Percentiles rank a stretch among this genome's conserved stretches.
These are phyloP conservation scores for Miscanthus lutarioriparius DNA, from an alignment of 176 grass and related monocot species.

Conservation along the genomic window DNA sequence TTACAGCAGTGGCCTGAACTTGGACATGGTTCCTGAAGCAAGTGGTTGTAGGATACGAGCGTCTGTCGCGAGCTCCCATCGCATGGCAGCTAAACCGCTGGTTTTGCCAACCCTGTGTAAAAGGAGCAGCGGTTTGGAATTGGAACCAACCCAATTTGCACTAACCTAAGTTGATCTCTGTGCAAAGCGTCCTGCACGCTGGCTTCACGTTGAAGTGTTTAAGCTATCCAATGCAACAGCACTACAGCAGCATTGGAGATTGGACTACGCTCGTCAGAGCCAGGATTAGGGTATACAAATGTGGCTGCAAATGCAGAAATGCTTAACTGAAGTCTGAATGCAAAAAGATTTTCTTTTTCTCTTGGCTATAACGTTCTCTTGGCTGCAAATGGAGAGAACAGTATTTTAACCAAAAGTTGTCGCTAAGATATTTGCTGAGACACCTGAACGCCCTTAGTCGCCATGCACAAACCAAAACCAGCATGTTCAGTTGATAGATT, in stretches of 20 bases:
- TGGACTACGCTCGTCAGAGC: background rate
- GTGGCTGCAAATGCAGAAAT: background rate
- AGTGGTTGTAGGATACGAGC: constrained; percentile 12
- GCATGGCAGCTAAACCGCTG: constrained; percentile 12
- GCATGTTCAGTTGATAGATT: background rate
- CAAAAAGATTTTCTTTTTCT: background rate
- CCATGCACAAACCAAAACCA: background rate
- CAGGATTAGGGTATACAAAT: background rate
- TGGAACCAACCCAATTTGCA: constrained; percentile 25
- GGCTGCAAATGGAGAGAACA: background rate
- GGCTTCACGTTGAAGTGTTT: constrained; percentile 7
- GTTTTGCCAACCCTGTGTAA: background rate
- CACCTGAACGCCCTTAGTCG: background rate
- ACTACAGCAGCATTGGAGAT: background rate
- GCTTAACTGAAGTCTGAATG: background rate
- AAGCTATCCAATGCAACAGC: background rate
- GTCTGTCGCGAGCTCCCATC: constrained; percentile 6
- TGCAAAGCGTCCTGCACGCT: background rate
- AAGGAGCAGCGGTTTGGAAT: constrained; percentile 20
- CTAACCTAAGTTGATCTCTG: background rate
- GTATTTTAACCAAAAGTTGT: background rate
- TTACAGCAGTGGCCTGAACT: constrained; percentile 27
- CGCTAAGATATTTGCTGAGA: background rate
- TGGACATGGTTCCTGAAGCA: constrained; percentile 29
- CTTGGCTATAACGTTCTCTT: background rate